Conservation (phyloP, 1,284 basidiomycete species). For the Melampsora larici-populina region DNA sequence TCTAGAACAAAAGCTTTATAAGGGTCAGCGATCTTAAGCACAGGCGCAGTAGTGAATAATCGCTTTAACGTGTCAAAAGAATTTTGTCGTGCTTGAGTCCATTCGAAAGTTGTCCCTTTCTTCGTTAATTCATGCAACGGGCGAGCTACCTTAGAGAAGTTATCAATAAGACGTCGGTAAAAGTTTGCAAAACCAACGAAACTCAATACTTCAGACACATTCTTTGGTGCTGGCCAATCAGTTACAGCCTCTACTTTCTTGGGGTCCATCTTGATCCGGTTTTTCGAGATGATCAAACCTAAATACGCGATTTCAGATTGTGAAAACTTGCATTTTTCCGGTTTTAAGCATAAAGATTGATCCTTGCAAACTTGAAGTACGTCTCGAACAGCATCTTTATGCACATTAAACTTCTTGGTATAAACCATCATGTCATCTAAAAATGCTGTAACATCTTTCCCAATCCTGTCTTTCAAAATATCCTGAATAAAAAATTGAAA, state of each 20-base stretch:
- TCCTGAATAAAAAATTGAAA: no score
- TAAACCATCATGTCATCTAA: no score
- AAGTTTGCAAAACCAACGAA: no score
- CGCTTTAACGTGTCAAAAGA: no score
- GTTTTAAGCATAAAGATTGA: not conserved
- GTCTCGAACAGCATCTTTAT: not conserved
- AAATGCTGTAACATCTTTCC: no score
- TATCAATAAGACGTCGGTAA: no score
- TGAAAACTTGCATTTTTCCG: slow-evolving; percentile 19
- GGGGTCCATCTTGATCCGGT: slow-evolving; percentile 3
- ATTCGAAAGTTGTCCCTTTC: not conserved
- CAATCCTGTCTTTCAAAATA: no score
- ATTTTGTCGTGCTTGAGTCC: no score
- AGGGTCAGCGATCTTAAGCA: no score
- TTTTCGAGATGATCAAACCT: not conserved
- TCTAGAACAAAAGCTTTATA: no score
- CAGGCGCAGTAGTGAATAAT: no score
- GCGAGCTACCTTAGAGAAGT: not conserved
- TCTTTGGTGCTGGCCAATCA: slow-evolving; percentile 6
- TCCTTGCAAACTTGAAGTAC: not conserved
- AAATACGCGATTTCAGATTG: not conserved
- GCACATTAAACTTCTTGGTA: not conserved
- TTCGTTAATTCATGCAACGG: not conserved
- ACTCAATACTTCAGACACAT: not conserved
- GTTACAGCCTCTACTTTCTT: slow-evolving; percentile 7